Percentiles rank a stretch among this genome's conserved stretches.
phyloP scores from a whole-genome alignment of 192 early-diverging fungal genomes.

The Entophlyctis luteolus region DNA sequence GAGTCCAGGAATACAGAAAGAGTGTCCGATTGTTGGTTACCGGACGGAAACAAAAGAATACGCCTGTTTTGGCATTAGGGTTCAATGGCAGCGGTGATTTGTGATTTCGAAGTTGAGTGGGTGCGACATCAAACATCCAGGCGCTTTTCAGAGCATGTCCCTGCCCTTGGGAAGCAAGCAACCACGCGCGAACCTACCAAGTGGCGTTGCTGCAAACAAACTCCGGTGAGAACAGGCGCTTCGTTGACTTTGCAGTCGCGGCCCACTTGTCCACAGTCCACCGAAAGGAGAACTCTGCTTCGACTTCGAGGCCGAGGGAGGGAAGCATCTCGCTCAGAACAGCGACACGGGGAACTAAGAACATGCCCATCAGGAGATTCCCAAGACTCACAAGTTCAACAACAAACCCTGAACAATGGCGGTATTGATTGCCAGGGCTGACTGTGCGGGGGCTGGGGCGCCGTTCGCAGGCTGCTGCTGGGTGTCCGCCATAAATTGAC shows the following conservation, averaged over 20 bases:
- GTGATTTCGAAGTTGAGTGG: background rate
- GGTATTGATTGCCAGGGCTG: too few species aligned
- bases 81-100: background rate
- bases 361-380: too few species aligned
- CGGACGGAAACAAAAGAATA: constrained; percentile 83
- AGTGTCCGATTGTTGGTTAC: constrained; percentile 69
- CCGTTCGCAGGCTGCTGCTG: too few species aligned
- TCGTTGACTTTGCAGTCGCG: constrained; percentile 18
- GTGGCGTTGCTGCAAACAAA: constrained; percentile 38
- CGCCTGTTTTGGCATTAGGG: constrained; percentile 57
- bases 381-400: too few species aligned
- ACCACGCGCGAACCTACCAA: constrained; percentile 33
- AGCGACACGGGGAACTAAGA: background rate
- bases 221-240: constrained; percentile 35
- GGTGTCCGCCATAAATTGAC: background rate
- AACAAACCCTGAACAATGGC: too few species aligned
- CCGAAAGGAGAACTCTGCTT: constrained; percentile 18
- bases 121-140: too few species aligned
- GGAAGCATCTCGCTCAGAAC: constrained; percentile 26
- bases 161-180: background rate
- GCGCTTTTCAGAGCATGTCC: too few species aligned
- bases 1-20: constrained; percentile 89
- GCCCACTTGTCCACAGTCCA: constrained; percentile 38
- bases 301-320: constrained; percentile 36
- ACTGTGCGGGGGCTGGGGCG: too few species aligned